Percentiles rank a stretch among this genome's conserved stretches.
Evolutionary conservation across 768 basidiomycete species (phyloP).

Genomic region (Amanita phalloides): DNA sequence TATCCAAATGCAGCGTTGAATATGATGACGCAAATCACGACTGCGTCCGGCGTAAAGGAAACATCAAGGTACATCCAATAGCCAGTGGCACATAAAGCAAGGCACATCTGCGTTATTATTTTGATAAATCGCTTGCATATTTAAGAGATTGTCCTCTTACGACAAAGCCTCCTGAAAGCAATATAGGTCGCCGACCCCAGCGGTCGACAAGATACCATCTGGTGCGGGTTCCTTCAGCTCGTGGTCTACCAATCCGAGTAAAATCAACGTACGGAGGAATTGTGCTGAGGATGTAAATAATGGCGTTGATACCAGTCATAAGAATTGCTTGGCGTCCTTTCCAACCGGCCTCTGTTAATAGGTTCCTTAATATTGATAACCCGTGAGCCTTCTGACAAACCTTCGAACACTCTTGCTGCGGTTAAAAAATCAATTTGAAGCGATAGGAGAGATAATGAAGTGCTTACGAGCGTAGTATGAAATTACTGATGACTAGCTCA

Average conservation of each 20-base stretch:
- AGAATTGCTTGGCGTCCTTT: conserved; percentile 86
- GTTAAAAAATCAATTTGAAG: not conserved
- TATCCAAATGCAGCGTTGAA: conserved; percentile 96
- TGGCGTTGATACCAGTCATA: conserved; percentile 91
- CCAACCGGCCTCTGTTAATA: conserved; percentile 79
- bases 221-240: conserved; percentile 5
- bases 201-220: conserved; percentile 94
- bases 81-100: conserved; percentile 73
- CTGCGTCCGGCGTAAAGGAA: conserved; percentile 74
- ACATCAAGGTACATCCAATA: conserved; percentile 93
- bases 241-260: not conserved
- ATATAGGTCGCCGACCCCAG: conserved; percentile 80
- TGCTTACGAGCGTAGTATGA: conserved; percentile 87
- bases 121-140: not conserved
- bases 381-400: conserved; percentile 23
- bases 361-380: not conserved
- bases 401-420: conserved; percentile 83
- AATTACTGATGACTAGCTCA: conserved; percentile 46
- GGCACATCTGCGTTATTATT: conserved; percentile 52
- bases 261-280: conserved; percentile 60
- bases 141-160: conserved; percentile 27
- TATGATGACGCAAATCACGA: conserved; percentile 80
- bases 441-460: conserved; percentile 5
- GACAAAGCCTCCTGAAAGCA: conserved; percentile 78
- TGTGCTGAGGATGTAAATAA: conserved; percentile 72